Evolutionary conservation across 2,329 filamentous ascomycete genomes (phyloP).

Genomic region (Talaromyces sp.): DNA sequence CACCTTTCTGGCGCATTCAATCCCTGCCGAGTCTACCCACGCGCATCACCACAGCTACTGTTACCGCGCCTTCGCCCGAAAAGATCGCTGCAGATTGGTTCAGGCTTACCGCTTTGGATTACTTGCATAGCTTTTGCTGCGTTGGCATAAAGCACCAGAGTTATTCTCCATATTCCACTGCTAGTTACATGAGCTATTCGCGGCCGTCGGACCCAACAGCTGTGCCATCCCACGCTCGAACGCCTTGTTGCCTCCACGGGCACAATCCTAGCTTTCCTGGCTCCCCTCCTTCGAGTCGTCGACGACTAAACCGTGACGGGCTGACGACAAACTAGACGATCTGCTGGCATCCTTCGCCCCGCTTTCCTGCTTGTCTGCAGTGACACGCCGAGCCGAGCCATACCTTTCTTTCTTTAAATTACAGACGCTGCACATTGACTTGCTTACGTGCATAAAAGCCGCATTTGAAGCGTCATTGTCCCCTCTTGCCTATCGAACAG

Average conservation of each 20-base stretch:
- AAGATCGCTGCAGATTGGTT: slow-evolving; percentile 18
- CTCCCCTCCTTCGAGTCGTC: background rate
- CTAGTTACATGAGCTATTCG: background rate
- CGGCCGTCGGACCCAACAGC: background rate
- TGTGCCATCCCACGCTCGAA: slow-evolving; percentile 2
- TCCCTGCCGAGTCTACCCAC: slow-evolving; percentile 11
- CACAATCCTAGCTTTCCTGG: background rate
- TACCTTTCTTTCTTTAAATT: slow-evolving; percentile 8
- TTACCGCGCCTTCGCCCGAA: slow-evolving; percentile 5
- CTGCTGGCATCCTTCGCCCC: slow-evolving; percentile 9
- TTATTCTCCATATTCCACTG: slow-evolving; percentile 1
- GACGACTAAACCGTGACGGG: background rate
- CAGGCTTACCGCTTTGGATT: slow-evolving; percentile 21
- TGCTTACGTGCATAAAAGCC: slow-evolving; percentile 21
- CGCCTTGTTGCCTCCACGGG: background rate
- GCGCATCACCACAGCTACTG: slow-evolving; percentile 5
- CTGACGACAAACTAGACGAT: slow-evolving; percentile 4
- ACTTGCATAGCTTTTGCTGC: slow-evolving; percentile 20
- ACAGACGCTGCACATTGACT: slow-evolving; percentile 16
- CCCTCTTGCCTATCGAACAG: slow-evolving; percentile 4
- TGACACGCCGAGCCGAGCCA: slow-evolving; percentile 12
- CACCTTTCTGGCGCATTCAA: slow-evolving; percentile 9
- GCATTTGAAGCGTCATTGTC: slow-evolving; percentile 17
- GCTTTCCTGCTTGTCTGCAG: background rate
- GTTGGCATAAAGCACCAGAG: slow-evolving; percentile 16